Evolutionary conservation across 176 grass and related monocot genomes (phyloP).

Genomic region (Tuctoria greenei): DNA sequence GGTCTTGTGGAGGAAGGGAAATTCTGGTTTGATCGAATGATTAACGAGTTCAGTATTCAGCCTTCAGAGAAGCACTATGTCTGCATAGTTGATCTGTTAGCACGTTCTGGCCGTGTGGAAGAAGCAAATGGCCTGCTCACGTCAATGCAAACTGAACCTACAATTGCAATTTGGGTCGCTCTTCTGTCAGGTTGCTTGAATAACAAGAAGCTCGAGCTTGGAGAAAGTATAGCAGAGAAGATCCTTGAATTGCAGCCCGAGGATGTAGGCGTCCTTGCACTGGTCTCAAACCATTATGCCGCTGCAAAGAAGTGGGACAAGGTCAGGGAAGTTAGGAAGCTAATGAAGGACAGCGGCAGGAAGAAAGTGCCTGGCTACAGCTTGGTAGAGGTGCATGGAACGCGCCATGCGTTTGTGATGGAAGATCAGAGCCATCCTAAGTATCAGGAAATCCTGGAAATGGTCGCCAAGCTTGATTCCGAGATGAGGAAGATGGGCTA

Average conservation of each 20-base stretch:
- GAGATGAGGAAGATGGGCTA: constrained; percentile 61
- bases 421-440: constrained; percentile 72
- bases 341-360: constrained; percentile 47
- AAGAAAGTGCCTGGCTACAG: constrained; percentile 65
- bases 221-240: constrained; percentile 42
- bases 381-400: constrained; percentile 42
- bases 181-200: constrained; percentile 66
- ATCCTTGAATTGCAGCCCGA: constrained; percentile 53
- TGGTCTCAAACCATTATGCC: constrained; percentile 58
- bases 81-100: constrained; percentile 65
- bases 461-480: constrained; percentile 35
- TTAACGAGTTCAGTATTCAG: constrained; percentile 35
- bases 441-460: constrained; percentile 40
- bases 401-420: constrained; percentile 39
- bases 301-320: constrained; percentile 60
- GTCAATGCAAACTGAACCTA: constrained; percentile 43
- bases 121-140: constrained; percentile 52
- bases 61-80: constrained; percentile 59
- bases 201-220: constrained; percentile 63
- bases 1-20: constrained; percentile 65
- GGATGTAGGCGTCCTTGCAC: constrained; percentile 45
- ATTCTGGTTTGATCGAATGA: constrained; percentile 52
- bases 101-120: constrained; percentile 59
- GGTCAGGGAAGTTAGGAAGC: constrained; percentile 51
- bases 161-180: constrained; percentile 50